Evolutionary conservation across 2,329 filamentous ascomycete species (phyloP), one percentile per base, ranked within the genome.

Genomic region (Calonectria crousiana): DNA sequence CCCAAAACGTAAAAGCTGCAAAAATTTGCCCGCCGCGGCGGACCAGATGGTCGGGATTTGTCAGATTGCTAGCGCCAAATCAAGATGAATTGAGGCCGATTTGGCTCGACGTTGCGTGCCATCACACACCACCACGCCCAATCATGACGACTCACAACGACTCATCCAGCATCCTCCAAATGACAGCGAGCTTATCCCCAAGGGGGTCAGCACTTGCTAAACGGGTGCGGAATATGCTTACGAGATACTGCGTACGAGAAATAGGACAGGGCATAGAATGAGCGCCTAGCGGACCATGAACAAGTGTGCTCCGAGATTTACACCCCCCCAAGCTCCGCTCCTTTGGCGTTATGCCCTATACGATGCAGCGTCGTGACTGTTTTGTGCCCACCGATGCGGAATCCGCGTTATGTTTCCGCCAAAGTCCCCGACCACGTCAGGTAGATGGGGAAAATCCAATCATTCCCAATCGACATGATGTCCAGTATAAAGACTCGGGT

Each of bases 201-300:
- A 20, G 74, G 74, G 72, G 72, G 78, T 75, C 71, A 76, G 76
- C 73, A 44, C 75, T 79, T 80, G 74, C 67, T 72, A 66, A 53
- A 62, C 71, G 41, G 62, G 67, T 78, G 78, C 76, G 74, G 72
- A 72, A 65, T 76, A 66, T 62, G 79, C 79, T 80, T 77, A 80
- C 78, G 74, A 79, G 74, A 79, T 78, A 64, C 26, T 58, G 34
- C 67, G 18, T 69, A 60, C 60, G 64, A 58, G 72, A 64, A 23
- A 51, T 70, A 18, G 44, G 11, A 47, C 44, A n/a, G 44, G n/a
- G 20, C 20, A 70, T 71, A 67, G 74, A 16, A 56, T 41, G 58
- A 36, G 32, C 36, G 10, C n/a, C n/a, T 20, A 38, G 78, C 78
- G 79, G 78, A 80, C 78, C 74, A 76, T 30, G 60, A 65, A 36